These are phyloP conservation scores for Coelastrella sp. DNA, from an alignment of 139 green algal species.

Conservation along the genomic window DNA sequence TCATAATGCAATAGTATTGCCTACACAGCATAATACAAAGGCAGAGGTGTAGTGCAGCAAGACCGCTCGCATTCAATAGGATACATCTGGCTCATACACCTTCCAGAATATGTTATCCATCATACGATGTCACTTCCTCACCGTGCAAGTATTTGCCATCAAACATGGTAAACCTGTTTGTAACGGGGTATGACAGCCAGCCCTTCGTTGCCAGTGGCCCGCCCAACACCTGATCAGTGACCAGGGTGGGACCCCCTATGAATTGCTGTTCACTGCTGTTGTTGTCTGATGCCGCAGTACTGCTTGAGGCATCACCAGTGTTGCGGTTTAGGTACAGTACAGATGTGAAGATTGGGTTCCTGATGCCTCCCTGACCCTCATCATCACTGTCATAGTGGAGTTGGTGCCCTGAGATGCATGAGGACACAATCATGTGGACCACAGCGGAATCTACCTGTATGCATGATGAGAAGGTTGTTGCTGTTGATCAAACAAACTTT, in stretches of 20 bases:
- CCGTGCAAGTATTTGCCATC: slow-evolving; percentile 64
- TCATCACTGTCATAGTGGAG: slow-evolving; percentile 73
- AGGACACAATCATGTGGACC: no score
- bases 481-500: no score
- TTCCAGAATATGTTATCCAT: neutral
- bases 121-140: neutral
- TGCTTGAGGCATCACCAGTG: slow-evolving; percentile 15
- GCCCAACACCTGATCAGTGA: slow-evolving; percentile 65
- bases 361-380: slow-evolving; percentile 55
- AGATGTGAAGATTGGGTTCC: slow-evolving; percentile 60
- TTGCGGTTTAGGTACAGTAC: slow-evolving; percentile 57
- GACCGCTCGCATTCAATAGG: no score
- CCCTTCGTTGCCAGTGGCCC: slow-evolving; percentile 48
- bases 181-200: slow-evolving; percentile 59
- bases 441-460: no score
- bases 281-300: neutral
- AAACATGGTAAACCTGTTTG: slow-evolving; percentile 59
- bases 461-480: no score
- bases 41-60: no score
- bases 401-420: slow-evolving; percentile 66
- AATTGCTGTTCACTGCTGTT: slow-evolving; percentile 13
- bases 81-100: no score
- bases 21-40: no score
- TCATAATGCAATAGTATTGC: no score
- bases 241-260: slow-evolving; percentile 67